Conservation (phyloP, 495 filamentous ascomycete species). For the Hypoxylon subgilvum region DNA sequence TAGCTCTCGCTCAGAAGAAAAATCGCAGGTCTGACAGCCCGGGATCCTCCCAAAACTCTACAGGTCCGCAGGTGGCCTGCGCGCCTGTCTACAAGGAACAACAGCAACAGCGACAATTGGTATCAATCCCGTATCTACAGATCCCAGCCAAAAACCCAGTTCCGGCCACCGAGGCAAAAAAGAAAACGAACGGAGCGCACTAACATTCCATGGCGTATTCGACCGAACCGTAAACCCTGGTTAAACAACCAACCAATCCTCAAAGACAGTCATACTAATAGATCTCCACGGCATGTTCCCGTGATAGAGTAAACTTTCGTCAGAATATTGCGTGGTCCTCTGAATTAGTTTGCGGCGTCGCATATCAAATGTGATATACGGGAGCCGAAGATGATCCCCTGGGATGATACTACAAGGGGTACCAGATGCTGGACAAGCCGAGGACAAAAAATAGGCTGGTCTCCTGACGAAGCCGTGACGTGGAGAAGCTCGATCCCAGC, state of each 20-base stretch:
- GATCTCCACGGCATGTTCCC: not conserved
- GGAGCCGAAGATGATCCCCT: not conserved
- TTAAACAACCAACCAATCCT: conserved; percentile 10
- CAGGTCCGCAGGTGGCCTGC: conserved; percentile 16
- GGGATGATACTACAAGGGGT: not conserved
- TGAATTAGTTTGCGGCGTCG: not conserved
- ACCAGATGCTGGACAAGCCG: not conserved
- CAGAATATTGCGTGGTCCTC: not conserved
- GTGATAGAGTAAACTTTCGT: not conserved
- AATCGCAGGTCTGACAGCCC: not conserved
- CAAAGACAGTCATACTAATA: not conserved
- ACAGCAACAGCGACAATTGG: conserved; percentile 17
- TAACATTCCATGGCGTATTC: conserved; percentile 8
- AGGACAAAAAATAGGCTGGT: not conserved
- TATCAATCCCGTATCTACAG: conserved; percentile 38
- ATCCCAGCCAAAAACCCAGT: conserved; percentile 10
- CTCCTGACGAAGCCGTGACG: conserved; percentile 10
- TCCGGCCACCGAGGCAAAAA: conserved; percentile 15
- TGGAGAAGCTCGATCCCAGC: conserved; percentile 8
- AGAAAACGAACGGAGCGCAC: conserved; percentile 3
- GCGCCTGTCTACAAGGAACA: conserved; percentile 28
- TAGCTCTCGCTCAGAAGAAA: not conserved
- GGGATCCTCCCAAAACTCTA: not conserved
- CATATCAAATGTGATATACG: conserved; percentile 4
- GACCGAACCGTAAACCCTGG: conserved; percentile 12